These are phyloP conservation scores for Malus orientalis DNA, from an alignment of 306 rosid genomes.

Conservation along the genomic window DNA sequence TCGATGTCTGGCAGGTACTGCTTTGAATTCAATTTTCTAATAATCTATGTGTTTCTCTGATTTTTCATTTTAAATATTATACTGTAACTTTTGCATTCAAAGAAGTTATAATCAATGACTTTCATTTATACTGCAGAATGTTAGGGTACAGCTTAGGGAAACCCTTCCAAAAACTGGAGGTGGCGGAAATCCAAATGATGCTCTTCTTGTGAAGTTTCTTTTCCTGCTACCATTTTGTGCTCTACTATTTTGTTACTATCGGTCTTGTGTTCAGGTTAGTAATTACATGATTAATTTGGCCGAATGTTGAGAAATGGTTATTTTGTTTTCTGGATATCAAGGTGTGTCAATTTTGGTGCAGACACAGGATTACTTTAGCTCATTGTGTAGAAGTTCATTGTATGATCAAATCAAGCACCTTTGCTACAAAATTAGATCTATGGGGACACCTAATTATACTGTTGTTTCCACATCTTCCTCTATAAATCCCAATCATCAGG, in stretches of 20 bases:
- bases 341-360: slow-evolving; percentile 30
- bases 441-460: slow-evolving; percentile 52
- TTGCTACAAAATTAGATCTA: slow-evolving; percentile 63
- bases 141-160: slow-evolving; percentile 65
- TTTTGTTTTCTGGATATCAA: slow-evolving; percentile 10
- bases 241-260: slow-evolving; percentile 53
- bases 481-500: slow-evolving; percentile 54
- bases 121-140: slow-evolving; percentile 51
- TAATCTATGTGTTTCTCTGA: not conserved
- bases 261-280: slow-evolving; percentile 57
- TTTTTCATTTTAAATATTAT: not conserved
- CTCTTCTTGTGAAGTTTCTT: slow-evolving; percentile 70
- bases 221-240: slow-evolving; percentile 63
- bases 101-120: not conserved
- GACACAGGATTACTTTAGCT: slow-evolving; percentile 42
- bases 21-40: not conserved
- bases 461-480: slow-evolving; percentile 44
- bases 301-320: not conserved
- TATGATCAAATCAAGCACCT: slow-evolving; percentile 61
- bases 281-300: slow-evolving; percentile 13
- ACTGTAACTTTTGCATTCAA: not conserved
- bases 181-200: slow-evolving; percentile 75
- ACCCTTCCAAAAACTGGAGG: slow-evolving; percentile 90
- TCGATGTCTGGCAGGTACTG: slow-evolving; percentile 98
- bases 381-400: slow-evolving; percentile 58